A percentile compares a stretch with the other conserved stretches of the same genome.
These are phyloP conservation scores for Podila minutissima DNA, from an alignment of 192 early-diverging fungal genomes.

Conservation along the genomic window DNA sequence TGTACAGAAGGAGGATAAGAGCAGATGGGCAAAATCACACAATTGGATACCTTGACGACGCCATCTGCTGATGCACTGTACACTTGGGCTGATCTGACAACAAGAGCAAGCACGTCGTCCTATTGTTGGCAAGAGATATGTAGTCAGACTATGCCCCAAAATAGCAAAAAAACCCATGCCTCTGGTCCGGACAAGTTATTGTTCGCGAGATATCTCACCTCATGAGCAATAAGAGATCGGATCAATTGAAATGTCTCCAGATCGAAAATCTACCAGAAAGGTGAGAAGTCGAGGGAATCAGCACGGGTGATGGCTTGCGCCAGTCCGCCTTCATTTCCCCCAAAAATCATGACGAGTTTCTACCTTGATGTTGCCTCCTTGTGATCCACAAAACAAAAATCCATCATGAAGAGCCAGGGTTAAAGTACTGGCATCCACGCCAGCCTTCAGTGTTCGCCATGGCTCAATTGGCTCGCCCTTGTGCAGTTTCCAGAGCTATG, in stretches of 20 bases:
- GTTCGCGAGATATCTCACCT: slow-evolving; percentile 42
- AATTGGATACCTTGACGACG: slow-evolving; percentile 60
- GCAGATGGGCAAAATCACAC: slow-evolving; percentile 18
- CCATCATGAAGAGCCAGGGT: slow-evolving; percentile 73
- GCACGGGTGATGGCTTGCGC: not conserved
- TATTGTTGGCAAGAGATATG: not conserved
- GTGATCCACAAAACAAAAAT: slow-evolving; percentile 77
- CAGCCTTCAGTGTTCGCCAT: slow-evolving; percentile 43
- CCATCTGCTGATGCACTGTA: slow-evolving; percentile 78
- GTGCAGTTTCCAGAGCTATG: slow-evolving; percentile 37
- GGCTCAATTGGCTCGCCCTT: slow-evolving; percentile 47
- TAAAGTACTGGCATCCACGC: slow-evolving; percentile 64
- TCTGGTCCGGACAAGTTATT: not conserved
- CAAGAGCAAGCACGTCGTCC: slow-evolving; percentile 71
- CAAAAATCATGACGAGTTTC: not conserved
- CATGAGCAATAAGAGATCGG: slow-evolving; percentile 64
- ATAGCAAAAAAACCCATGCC: not conserved
- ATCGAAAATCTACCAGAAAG: slow-evolving; percentile 69
- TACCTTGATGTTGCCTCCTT: slow-evolving; percentile 74
- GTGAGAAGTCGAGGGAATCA: not conserved
- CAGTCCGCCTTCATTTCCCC: not conserved
- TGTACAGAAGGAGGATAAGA: not conserved
- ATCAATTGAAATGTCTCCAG: slow-evolving; percentile 73
- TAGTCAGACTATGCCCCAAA: not conserved
- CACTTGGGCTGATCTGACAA: slow-evolving; percentile 52